Base-by-base conservation (phyloP, 495 filamentous ascomycete genomes). In the Penicillium cosmopolitanum region DNA sequence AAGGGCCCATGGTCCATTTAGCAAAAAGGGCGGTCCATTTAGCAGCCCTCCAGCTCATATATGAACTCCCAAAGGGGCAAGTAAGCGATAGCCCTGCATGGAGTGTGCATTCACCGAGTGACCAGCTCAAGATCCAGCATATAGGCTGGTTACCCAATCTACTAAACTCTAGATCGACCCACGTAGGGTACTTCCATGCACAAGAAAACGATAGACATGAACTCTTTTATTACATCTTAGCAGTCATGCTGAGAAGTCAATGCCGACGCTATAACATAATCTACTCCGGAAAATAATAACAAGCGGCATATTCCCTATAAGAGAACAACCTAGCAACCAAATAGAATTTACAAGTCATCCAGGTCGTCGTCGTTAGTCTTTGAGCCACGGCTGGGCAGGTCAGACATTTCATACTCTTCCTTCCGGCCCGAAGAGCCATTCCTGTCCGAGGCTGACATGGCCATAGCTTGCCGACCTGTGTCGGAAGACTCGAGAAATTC, bases 401-500 rank as follows among this genome's bases (percentile, higher is more conserved):
- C 68, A 16, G 75, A 76, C 78, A 81, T 80, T 67, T 81, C 78
- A 51, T 78, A 74, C 68, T 80, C 67, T 46, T 81, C 73, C 35
- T 65, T 66, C 5, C 57, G 62, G 33, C 62, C 51, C 38, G 63
- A 58, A 3, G 58, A 54, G 21, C 66, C 65, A 35, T 58, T 56
- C 21, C 62, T 52, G 23, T 66, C 72, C 7, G 68, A 62, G 19
- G 71, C 65, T 3, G 82, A 82, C 89, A 94, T 89, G 25, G 84
- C 88, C 68, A 96, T 84, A 9, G 91, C 91, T 65, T 91, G 87
- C 51, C 92, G 76, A 4, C 90, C 92, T 7, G 87, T 89, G 61
- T 96, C 90, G 11, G 87, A 88, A 43, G 81, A 84, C 77, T 91
- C 90, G 55, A 97, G 75, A 67, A 96, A 96, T 33, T 96, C 91